These are phyloP conservation scores for Pythium utonaiense DNA, from an alignment of 352 stramenopile genomes.

Conservation along the genomic window DNA sequence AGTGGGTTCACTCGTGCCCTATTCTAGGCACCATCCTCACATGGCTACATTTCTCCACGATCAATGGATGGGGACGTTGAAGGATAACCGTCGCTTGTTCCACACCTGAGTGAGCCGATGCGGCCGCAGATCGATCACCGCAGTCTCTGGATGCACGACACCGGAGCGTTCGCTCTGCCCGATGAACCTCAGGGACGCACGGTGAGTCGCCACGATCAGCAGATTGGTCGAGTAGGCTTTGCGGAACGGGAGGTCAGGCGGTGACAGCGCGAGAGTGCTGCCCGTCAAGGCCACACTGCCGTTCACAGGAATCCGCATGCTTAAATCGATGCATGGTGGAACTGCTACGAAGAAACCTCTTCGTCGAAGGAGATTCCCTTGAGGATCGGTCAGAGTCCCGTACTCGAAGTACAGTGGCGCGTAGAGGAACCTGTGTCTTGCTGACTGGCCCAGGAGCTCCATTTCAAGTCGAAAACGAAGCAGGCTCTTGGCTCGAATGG, in stretches of 20 bases:
- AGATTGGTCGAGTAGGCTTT: background rate
- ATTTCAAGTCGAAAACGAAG: conserved; percentile 10
- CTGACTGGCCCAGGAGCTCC: background rate
- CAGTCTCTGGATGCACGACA: background rate
- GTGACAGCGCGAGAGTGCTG: conserved; percentile 4
- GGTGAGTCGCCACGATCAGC: background rate
- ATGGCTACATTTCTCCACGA: conserved; percentile 3
- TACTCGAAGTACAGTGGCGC: conserved; percentile 14
- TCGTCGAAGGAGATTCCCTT: conserved; percentile 2
- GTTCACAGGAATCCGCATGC: background rate
- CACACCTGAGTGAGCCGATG: background rate
- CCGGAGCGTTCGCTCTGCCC: background rate
- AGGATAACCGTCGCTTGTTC: background rate
- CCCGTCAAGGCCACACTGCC: conserved; percentile 6
- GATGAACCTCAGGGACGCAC: conserved; percentile 10
- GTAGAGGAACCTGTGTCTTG: conserved; percentile 3
- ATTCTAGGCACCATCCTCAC: background rate
- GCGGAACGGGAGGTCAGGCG: background rate
- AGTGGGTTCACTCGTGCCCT: background rate
- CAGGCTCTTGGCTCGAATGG: conserved; percentile 5
- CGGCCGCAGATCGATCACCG: background rate
- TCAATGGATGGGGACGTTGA: conserved; percentile 12
- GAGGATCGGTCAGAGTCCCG: background rate
- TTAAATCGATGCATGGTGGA: conserved; percentile 9
- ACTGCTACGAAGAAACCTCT: background rate